phyloP scores from a whole-genome alignment of 179 eudicot genomes.

The Silene coronaria region DNA sequence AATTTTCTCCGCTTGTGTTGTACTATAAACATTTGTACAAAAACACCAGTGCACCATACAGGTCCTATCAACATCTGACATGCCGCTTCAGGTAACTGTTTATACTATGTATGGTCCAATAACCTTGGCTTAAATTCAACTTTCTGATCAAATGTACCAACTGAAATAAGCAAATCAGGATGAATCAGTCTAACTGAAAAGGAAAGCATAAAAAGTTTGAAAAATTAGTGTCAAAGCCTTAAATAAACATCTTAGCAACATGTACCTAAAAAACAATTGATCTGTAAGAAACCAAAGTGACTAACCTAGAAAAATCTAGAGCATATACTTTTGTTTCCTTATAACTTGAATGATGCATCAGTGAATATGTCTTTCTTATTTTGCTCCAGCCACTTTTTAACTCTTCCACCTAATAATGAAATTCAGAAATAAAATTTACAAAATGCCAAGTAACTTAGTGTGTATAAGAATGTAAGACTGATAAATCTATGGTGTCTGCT shows the following conservation, averaged over 20 bases:
- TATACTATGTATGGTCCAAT: background rate
- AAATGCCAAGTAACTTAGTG: background rate
- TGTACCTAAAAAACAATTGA: background rate
- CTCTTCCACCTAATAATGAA: background rate
- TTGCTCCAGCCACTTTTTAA: conserved; percentile 1
- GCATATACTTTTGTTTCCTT: background rate
- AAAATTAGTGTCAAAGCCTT: background rate
- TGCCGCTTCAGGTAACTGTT: background rate
- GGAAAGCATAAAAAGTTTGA: no score
- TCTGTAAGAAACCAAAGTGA: background rate
- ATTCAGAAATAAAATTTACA: no score
- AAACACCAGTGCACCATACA: background rate
- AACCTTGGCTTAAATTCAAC: background rate
- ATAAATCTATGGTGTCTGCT: background rate
- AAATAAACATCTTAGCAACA: background rate
- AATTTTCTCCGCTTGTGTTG: conserved; percentile 9
- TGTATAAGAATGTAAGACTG: background rate
- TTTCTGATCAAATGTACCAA: background rate
- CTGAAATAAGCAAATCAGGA: background rate
- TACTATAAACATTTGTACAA: conserved; percentile 3
- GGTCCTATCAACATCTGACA: background rate
- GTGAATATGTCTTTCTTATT: conserved; percentile 9
- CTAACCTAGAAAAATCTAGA: conserved; percentile 9
- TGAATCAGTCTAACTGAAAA: background rate
- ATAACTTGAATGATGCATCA: no score